Conservation (phyloP, 139 green algal species). For the Chlorella sp. region DNA sequence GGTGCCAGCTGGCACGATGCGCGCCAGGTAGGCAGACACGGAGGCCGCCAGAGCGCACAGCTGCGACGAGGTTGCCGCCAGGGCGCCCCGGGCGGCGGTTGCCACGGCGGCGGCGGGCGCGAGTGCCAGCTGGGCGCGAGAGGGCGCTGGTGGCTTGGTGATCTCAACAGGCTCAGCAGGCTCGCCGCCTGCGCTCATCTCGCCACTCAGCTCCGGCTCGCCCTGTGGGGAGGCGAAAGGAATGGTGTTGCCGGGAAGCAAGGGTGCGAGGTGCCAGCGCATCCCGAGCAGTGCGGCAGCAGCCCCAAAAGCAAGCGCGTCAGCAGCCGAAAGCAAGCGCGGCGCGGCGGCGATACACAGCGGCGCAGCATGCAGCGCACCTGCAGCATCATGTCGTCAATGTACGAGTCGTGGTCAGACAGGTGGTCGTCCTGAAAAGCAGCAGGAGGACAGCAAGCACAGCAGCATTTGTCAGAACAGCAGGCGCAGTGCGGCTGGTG, state of each 20-base stretch:
- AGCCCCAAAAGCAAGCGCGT: too few relatives aligned
- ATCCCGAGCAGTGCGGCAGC: too few relatives aligned
- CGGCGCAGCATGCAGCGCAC: too few relatives aligned
- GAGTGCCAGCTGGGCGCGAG: neutral
- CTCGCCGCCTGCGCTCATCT: neutral
- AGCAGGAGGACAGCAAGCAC: neutral
- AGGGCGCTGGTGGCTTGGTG: neutral
- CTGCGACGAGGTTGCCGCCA: neutral
- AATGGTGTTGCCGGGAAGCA: too few relatives aligned
- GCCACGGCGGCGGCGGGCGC: neutral
- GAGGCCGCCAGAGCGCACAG: constrained; percentile 4
- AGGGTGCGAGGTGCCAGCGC: too few relatives aligned
- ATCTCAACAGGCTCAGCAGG: neutral
- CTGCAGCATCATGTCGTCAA: constrained; percentile 41
- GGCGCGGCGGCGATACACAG: too few relatives aligned
- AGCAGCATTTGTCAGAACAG: neutral
- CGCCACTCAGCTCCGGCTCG: constrained; percentile 33
- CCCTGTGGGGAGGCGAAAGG: constrained; percentile 29
- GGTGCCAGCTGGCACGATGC: neutral
- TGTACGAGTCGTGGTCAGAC: constrained; percentile 10
- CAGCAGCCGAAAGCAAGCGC: too few relatives aligned
- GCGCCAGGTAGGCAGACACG: constrained; percentile 2
- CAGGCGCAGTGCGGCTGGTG: neutral
- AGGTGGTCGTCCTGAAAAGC: constrained; percentile 7
- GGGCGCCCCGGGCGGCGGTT: neutral